Evolutionary conservation across 2,329 filamentous ascomycete genomes (phyloP), one percentile per base, ranked within the genome.

Genomic region (Colletotrichum karsti): DNA sequence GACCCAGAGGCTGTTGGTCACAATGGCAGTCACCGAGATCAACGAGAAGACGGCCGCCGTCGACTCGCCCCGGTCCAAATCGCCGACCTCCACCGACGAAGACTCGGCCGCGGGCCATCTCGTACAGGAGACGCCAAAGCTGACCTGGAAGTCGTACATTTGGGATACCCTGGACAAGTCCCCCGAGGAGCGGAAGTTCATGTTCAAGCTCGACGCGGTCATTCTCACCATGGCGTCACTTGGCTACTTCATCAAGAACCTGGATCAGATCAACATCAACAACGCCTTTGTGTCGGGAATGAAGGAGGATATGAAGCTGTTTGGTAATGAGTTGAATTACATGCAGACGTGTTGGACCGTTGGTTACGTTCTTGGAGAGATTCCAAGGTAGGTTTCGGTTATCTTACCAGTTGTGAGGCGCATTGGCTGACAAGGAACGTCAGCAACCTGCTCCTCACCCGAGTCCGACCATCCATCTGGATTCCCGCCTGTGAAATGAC

Each of bases 121-220:
- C 33, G 66, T 75, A 15, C 72, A 74, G 24, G 67, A 77, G 33
- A 73, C 72, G 7, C 80, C 79, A 0, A 79, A 79, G 51, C 67
- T 69, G 35, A 84, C 80, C 24, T 86, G 84, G 84, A 78, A 77
- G 24, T 84, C 82, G 0, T 83, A 83, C 50, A 9, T 85, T n/a
- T 85, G 84, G 83, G 83, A 86, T 66, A 83, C 82, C 0, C 77
- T 85, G 22, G 80, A 82, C 65, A 82, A 82, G 69, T 77, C 78
- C 0, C 79, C 79, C 0, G 78, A 80, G 53, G 82, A 83, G 67
- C 74, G 78, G 2, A 73, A 70, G 10, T 82, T 83, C 30, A 72
- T 84, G 10, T 78, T 82, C 72, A 84, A 83, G 70, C 72, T 84
- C 1, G 82, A 84, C 44, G 77, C 77, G 9, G 75, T 80, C 2